Base-by-base conservation (phyloP, 352 stramenopile species). In the Globisporangium canariense region DNA sequence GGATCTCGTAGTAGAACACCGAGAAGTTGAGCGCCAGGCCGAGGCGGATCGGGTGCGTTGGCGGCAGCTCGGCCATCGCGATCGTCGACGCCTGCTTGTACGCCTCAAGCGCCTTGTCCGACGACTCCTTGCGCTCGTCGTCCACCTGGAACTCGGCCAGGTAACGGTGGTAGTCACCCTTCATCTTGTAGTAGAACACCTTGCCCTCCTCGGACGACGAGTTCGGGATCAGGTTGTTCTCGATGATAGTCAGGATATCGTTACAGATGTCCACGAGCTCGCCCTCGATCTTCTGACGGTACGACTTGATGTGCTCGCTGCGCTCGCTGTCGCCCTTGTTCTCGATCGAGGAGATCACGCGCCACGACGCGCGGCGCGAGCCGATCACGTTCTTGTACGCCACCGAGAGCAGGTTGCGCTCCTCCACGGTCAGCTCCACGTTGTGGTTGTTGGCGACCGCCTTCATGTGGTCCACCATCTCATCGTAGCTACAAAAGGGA, bases 131-230 rank as follows among this genome's bases (percentile, higher is more conserved):
- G 67, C 86, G 93, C 50, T 98, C 77, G 82, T 99, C 97, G 77
- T 99, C 97, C 64, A 98, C 98, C 86, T 99, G 99, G 80, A 97
- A 96, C 88, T 99, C 97, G 60, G 97, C 98, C 75, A 99, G 82
- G 83, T 99, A 99, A 69, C 98, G 96, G 88, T 99, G 94, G 90
- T 99, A 99, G 85, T 99, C 97, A 59, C 97, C 97, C 88, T 99
- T 99, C 96, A 99, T 99, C 93, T 99, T 99, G 93, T 99, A 99
- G 91, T 99, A 99, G 79, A 99, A 97, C 58, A 99, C 92, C 69
- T 97, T 98, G 46, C 93, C 97, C 74, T 99, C 97, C 59, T 99
- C 97, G 6, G 97, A 97, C 71, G 98, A 97, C 70, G 88, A 93
- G 72, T 99, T 99, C 20, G 98, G 97, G 75, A 99, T 99, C 56